Evolutionary conservation across 2,329 filamentous ascomycete genomes (phyloP).

Genomic region (Aspergillus fructus): DNA sequence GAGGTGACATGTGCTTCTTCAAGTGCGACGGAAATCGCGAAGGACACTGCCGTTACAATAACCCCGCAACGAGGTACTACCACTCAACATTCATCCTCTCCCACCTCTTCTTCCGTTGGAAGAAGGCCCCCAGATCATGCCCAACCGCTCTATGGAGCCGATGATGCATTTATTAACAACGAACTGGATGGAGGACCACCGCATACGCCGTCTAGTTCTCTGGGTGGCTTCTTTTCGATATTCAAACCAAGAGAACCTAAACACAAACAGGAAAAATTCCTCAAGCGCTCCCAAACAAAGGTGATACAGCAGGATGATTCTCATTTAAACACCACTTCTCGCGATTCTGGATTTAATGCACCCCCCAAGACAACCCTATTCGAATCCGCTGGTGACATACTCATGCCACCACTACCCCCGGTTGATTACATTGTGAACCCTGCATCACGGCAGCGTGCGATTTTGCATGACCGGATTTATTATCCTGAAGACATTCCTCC

Average conservation of each 20-base stretch:
- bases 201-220: slow-evolving; percentile 47
- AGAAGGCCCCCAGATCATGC: slow-evolving; percentile 21
- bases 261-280: slow-evolving; percentile 60
- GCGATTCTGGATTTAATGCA: slow-evolving; percentile 57
- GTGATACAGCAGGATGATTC: slow-evolving; percentile 20
- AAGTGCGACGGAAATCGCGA: slow-evolving; percentile 16
- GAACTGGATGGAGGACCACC: slow-evolving; percentile 12
- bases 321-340: slow-evolving; percentile 52
- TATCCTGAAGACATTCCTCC: slow-evolving; percentile 89
- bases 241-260: slow-evolving; percentile 62
- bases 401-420: slow-evolving; percentile 84
- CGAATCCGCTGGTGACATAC: slow-evolving; percentile 86
- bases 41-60: slow-evolving; percentile 5
- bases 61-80: not conserved
- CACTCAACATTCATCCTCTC: not conserved
- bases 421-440: slow-evolving; percentile 82
- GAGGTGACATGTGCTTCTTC: slow-evolving; percentile 24
- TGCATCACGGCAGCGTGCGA: slow-evolving; percentile 75
- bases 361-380: slow-evolving; percentile 92
- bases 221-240: slow-evolving; percentile 68
- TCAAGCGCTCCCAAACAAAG: slow-evolving; percentile 71
- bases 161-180: not conserved
- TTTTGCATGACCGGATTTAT: slow-evolving; percentile 96
- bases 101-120: slow-evolving; percentile 21
- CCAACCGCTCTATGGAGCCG: slow-evolving; percentile 11